phyloP scores from a whole-genome alignment of 192 early-diverging fungal genomes.

The Radiomyces spectabilis region DNA sequence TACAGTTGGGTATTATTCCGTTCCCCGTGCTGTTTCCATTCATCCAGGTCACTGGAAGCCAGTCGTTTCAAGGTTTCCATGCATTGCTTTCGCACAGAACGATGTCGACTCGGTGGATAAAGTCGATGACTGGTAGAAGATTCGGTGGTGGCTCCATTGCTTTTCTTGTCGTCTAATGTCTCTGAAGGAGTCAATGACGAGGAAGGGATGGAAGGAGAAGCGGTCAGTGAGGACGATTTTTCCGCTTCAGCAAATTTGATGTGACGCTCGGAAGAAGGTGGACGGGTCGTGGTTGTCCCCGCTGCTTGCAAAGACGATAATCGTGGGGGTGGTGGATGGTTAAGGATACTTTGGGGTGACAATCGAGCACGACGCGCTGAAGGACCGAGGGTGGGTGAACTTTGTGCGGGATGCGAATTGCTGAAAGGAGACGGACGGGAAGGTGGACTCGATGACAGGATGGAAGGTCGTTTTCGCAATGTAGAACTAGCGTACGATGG shows the following conservation, averaged over 20 bases:
- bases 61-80: constrained; percentile 30
- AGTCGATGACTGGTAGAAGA: no score
- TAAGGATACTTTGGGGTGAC: no score
- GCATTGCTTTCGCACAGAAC: constrained; percentile 15
- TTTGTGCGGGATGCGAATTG: not conserved
- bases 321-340: constrained; percentile 30
- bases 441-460: no score
- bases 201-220: not conserved
- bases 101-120: constrained; percentile 30
- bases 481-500: no score
- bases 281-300: not conserved
- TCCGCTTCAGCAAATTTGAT: constrained; percentile 11
- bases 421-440: no score
- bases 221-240: no score
- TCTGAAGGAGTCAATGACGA: not conserved
- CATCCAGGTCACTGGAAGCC: constrained; percentile 20
- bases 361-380: no score
- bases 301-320: constrained; percentile 16
- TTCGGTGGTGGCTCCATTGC: not conserved
- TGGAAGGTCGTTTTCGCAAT: no score
- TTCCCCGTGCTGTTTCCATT: constrained; percentile 30
- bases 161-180: no score
- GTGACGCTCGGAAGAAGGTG: not conserved
- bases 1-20: constrained; percentile 31
- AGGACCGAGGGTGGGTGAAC: not conserved